These are phyloP conservation scores for Mesostigma viride DNA, from an alignment of 139 green algal genomes.

Conservation along the genomic window DNA sequence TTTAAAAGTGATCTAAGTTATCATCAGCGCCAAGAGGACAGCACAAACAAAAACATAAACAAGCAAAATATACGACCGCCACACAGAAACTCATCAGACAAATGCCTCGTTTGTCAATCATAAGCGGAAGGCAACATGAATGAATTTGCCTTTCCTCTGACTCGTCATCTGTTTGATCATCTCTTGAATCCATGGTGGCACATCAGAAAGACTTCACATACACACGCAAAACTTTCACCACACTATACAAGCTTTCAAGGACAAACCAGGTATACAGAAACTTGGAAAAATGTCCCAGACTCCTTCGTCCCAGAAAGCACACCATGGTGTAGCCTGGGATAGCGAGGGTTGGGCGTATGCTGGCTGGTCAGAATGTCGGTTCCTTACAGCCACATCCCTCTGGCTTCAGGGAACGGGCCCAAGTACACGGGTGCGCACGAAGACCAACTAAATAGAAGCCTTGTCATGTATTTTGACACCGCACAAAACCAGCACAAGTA, in stretches of 20 bases:
- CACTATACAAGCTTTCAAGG: too few relatives aligned
- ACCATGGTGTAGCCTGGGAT: neutral
- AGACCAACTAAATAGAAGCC: constrained; percentile 16
- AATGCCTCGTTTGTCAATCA: constrained; percentile 30
- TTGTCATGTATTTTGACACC: neutral
- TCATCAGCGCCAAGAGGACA: too few relatives aligned
- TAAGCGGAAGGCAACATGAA: too few relatives aligned
- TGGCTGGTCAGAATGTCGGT: too few relatives aligned
- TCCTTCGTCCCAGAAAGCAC: neutral
- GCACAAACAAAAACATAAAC: too few relatives aligned
- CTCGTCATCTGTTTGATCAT: constrained; percentile 31
- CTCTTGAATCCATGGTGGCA: constrained; percentile 18
- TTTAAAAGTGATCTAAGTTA: too few relatives aligned
- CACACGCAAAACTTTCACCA: too few relatives aligned
- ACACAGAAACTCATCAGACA: constrained; percentile 30
- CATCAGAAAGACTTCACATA: too few relatives aligned
- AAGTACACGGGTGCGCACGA: neutral
- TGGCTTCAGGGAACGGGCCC: constrained; percentile 16
- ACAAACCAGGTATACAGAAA: too few relatives aligned
- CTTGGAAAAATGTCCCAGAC: constrained; percentile 7
- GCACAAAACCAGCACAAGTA: too few relatives aligned
- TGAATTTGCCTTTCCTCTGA: too few relatives aligned
- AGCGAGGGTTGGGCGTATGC: constrained; percentile 2
- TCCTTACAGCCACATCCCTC: neutral
- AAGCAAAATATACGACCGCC: too few relatives aligned